Conservation (phyloP, 306 rosid species). For the Dryas alaskensis region DNA sequence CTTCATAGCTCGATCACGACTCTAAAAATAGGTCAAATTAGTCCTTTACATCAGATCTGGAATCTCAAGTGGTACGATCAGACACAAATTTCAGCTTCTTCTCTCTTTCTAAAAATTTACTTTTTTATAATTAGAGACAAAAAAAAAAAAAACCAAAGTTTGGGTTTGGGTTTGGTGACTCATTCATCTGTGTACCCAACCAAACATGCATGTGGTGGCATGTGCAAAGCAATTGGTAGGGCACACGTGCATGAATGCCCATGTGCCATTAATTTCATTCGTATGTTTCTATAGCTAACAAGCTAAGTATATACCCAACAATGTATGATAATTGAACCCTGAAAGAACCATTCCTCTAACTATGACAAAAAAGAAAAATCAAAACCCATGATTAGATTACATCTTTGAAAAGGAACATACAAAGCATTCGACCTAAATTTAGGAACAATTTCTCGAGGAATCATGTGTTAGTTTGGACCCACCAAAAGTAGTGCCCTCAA, state of each 20-base stretch:
- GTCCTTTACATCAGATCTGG: no score
- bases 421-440: constrained; percentile 36
- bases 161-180: background rate
- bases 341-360: constrained; percentile 51
- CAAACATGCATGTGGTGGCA: constrained; percentile 37
- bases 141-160: background rate
- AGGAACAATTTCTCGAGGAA: constrained; percentile 34
- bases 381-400: constrained; percentile 36
- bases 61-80: no score
- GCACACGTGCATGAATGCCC: constrained; percentile 45
- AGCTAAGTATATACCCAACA: background rate
- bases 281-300: background rate
- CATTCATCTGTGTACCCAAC: constrained; percentile 5
- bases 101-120: background rate
- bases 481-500: constrained; percentile 37
- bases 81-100: no score
- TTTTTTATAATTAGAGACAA: background rate
- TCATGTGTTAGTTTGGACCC: constrained; percentile 56
- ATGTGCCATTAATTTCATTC: constrained; percentile 30
- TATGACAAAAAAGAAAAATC: constrained; percentile 10
- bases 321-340: constrained; percentile 16
- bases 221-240: constrained; percentile 34
- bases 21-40: no score
- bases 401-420: constrained; percentile 44
- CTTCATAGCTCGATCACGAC: no score